phyloP scores from a whole-genome alignment of 1,139 yeast genomes.

The Hyphopichia khmerensis region DNA sequence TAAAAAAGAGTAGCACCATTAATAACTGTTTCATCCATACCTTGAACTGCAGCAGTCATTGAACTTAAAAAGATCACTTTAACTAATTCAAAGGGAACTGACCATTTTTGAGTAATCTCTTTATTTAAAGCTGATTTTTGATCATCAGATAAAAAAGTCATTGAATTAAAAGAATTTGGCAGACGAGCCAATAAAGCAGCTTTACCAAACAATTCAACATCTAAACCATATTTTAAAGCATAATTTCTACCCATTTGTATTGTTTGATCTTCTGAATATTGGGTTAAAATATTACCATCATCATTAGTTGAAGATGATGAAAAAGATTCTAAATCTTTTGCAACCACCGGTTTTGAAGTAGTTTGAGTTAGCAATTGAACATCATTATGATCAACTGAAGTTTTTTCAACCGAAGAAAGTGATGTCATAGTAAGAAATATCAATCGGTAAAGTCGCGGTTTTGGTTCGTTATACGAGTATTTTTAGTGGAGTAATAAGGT shows the following conservation, averaged over 20 bases:
- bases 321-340: background rate
- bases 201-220: slow-evolving; percentile 62
- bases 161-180: slow-evolving; percentile 58
- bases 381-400: background rate
- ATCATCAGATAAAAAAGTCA: slow-evolving; percentile 55
- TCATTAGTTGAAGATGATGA: background rate
- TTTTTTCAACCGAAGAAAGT: background rate
- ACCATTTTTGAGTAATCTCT: slow-evolving; percentile 64
- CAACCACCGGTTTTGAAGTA: too few relatives aligned
- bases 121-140: slow-evolving; percentile 58
- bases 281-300: slow-evolving; percentile 60
- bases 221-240: slow-evolving; percentile 61
- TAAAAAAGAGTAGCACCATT: slow-evolving; percentile 81
- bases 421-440: slow-evolving; percentile 3
- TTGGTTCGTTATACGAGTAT: background rate
- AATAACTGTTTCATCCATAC: slow-evolving; percentile 88
- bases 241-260: slow-evolving; percentile 71
- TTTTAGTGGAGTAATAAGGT: background rate
- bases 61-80: slow-evolving; percentile 73
- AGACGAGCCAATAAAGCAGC: slow-evolving; percentile 78
- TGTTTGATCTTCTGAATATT: slow-evolving; percentile 63
- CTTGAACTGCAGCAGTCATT: slow-evolving; percentile 89
- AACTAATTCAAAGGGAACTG: slow-evolving; percentile 58
- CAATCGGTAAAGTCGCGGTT: too few relatives aligned
- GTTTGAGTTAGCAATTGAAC: background rate